Evolutionary conservation across 495 filamentous ascomycete species (phyloP), one percentile per base, ranked within the genome.

Genomic region (Penicillium salamii): DNA sequence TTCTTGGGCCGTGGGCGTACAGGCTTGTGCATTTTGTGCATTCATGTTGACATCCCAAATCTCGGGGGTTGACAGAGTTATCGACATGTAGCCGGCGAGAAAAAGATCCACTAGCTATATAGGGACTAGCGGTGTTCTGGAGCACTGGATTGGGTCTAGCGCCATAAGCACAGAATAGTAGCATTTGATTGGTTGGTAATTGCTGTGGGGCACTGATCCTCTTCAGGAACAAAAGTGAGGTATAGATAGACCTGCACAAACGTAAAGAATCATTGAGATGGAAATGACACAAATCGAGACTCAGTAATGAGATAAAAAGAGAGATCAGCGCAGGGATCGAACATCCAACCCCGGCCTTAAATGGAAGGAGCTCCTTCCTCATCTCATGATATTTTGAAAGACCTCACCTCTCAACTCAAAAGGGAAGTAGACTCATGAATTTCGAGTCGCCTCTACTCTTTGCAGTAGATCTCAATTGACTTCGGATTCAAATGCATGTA

Each of bases 1-100:
- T 62, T 64, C 46, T 56, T 61, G 6, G 55, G 58, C 17, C 61
- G 46, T 17, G 58, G 54, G 4, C 51, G 58, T 3, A 32, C 55
- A 14, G 61, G 61, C 26, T 43, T 46, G 50, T 64, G 62, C 61
- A 61, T 55, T 32, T 4, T n/a, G 24, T 9, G 4, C 9, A 4
- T 5, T 28, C 4, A 5, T 28, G 24, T 28, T 9, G 24, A 28
- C 9, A 28, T 4, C 24, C 9, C 24, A 28, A 28, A 9, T 4
- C 24, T 4, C 9, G 24, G 24, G 24, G 24, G n/a, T n/a, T 42
- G 18, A 13, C 21, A 13, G 11, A 42, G 18, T 42, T 26, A 8
- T n/a, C n/a, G n/a, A n/a, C n/a, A 4, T 7, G n/a, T 3, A 18
- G 37, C 17, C 24, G 8, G 21, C 7, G n/a, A 40, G 11, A 15